phyloP scores from a whole-genome alignment of 345 rosid species.

The Eucalyptus marginata region DNA sequence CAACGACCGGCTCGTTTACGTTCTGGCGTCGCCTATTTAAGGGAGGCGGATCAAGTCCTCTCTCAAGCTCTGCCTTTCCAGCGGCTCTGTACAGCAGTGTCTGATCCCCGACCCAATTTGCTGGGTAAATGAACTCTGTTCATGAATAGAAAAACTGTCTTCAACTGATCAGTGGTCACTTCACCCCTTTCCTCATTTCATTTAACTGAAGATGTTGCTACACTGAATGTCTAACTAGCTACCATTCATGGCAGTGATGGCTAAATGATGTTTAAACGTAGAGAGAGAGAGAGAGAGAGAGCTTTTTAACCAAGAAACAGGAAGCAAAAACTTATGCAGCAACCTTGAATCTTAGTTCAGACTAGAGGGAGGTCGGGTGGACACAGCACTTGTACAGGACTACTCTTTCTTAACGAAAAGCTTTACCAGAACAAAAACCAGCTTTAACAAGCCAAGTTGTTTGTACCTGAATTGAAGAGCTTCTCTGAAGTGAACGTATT shows the following conservation, averaged over 20 bases:
- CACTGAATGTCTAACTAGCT: not conserved
- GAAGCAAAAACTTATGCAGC: not conserved
- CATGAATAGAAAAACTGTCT: not conserved
- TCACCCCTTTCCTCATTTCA: not conserved
- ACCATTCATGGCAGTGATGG: not conserved
- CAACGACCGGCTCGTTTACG: conserved; percentile 58
- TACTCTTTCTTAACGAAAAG: not conserved
- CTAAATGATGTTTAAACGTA: not conserved
- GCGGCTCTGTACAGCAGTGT: conserved; percentile 69
- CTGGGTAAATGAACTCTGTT: conserved; percentile 70
- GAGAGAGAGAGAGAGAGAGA: not conserved
- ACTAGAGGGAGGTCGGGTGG: not conserved
- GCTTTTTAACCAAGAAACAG: not conserved
- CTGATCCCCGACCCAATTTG: conserved; percentile 77
- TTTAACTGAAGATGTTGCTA: not conserved
- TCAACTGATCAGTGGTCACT: not conserved
- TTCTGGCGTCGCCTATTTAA: conserved; percentile 20
- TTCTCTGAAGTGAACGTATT: not conserved
- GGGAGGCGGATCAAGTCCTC: conserved; percentile 80
- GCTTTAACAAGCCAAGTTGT: not conserved
- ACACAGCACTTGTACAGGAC: not conserved
- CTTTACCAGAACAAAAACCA: not conserved
- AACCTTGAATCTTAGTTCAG: not conserved
- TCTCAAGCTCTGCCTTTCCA: conserved; percentile 39
- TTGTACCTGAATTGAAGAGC: not conserved